Evolutionary conservation across 805 yeast species (phyloP), one percentile per base, ranked within the genome.

Genomic region (Huiozyma naganishii): DNA sequence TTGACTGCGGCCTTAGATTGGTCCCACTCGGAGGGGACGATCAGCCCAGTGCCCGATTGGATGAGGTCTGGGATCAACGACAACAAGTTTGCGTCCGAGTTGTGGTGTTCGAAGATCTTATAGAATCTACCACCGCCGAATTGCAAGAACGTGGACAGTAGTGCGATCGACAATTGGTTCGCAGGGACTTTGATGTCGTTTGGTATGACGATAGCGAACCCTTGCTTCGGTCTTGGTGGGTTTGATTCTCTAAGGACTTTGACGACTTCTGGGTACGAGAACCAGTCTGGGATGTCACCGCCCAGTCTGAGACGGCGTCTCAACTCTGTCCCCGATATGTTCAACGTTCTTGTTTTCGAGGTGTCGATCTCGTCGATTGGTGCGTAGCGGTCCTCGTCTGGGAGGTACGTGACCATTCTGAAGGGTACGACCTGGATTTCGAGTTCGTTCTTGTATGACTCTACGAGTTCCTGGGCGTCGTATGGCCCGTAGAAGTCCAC

Each of bases 401-500:
- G 97, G 58, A 89, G 72, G 65, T 89, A 89, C 12, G 97, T 89
- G 55, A 89, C 95, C 95, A 85, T 86, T 72, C 95, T 81, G 73
- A 89, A 89, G 45, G 97, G 97, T 40, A 90, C 96, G 51, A 89
- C 90, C 61, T 82, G 84, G 58, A 89, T 89, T 35, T 78, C 85
- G 49, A 89, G 74, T 68, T 89, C 97, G 49, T 73, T 76, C 50
- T 78, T 74, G 67, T 77, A 79, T 52, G 78, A 67, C 48, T 80
- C 87, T 49, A 89, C 95, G 45, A 90, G 71, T 32, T 77, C 88
- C 70, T 90, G 97, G 29, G 97, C 97, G 62, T 89, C 97, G 62
- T 89, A 90, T 10, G 97, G 95, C 17, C 97, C 97, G 62, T 89
- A 89, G 70, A 89, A 88, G 51, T 90, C 96, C 42, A 77, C 88